A percentile compares a stretch with the other conserved stretches of the same genome.
Evolutionary conservation across 306 rosid species (phyloP).

Genomic region (Vachellia pachyceras): DNA sequence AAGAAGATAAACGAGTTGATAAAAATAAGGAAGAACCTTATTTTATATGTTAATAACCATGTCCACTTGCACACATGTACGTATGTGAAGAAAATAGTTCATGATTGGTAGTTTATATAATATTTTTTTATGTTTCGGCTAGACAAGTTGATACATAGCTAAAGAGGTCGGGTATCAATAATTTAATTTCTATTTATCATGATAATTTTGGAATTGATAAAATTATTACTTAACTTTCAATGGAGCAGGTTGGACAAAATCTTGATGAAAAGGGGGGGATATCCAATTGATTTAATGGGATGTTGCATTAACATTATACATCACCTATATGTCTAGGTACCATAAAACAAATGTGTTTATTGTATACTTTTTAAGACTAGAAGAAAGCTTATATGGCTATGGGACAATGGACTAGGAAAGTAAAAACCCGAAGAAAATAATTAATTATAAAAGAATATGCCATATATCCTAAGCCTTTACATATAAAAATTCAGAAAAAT

Average conservation of each 20-base stretch:
- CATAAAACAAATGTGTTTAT: background rate
- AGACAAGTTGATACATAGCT: too few relatives aligned
- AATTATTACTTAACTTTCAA: background rate
- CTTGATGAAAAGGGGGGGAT: background rate
- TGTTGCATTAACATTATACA: background rate
- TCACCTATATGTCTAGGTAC: background rate
- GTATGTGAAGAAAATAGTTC: too few relatives aligned
- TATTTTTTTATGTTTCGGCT: too few relatives aligned
- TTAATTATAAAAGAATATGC: background rate
- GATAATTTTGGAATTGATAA: background rate
- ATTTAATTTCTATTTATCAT: background rate
- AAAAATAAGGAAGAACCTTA: too few relatives aligned
- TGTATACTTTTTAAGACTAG: background rate
- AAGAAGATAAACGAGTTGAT: too few relatives aligned
- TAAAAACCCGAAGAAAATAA: background rate
- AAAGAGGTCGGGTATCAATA: background rate
- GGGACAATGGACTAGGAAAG: background rate
- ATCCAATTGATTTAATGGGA: background rate
- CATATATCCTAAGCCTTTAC: background rate
- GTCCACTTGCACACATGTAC: too few relatives aligned
- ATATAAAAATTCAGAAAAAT: background rate
- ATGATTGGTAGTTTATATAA: too few relatives aligned
- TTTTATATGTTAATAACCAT: too few relatives aligned
- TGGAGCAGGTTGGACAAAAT: constrained; percentile 27
- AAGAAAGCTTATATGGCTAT: background rate